Evolutionary conservation across 1,284 basidiomycete genomes (phyloP).

Genomic region (Rhizoctonia solani): DNA sequence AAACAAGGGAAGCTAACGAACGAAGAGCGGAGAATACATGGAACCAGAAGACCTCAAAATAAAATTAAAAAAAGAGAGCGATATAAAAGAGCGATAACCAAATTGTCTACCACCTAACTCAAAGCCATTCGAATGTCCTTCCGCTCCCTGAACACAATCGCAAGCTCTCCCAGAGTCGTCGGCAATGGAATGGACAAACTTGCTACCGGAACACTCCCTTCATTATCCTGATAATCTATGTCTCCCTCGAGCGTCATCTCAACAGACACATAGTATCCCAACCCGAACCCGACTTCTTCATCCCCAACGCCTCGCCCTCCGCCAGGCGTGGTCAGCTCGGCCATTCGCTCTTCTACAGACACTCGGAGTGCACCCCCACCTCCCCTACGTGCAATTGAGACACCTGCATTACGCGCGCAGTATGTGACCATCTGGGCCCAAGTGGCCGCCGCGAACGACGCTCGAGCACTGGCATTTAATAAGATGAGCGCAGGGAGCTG

Average conservation of each 20-base stretch:
- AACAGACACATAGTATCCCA: slow-evolving; percentile 29
- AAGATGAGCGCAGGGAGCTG: slow-evolving; percentile 21
- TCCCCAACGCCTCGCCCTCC: slow-evolving; percentile 18
- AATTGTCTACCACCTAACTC: too few species aligned
- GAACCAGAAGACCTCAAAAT: too few species aligned
- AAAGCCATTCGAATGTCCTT: slow-evolving; percentile 29
- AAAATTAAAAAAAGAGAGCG: too few species aligned
- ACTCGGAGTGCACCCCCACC: slow-evolving; percentile 11
- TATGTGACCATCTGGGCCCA: slow-evolving; percentile 33
- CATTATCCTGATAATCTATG: not conserved
- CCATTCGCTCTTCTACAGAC: slow-evolving; percentile 24
- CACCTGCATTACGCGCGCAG: slow-evolving; percentile 18
- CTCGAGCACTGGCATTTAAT: not conserved
- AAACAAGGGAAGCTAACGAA: not conserved
- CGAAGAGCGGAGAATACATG: too few species aligned
- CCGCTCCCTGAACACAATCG: slow-evolving; percentile 18
- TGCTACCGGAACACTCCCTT: slow-evolving; percentile 18
- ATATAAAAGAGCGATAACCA: too few species aligned
- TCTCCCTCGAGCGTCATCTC: slow-evolving; percentile 27
- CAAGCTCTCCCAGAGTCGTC: slow-evolving; percentile 25
- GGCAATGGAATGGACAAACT: slow-evolving; percentile 15
- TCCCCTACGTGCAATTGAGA: slow-evolving; percentile 8
- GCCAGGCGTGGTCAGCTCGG: slow-evolving; percentile 12
- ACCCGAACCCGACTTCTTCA: slow-evolving; percentile 24
- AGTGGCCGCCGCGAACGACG: slow-evolving; percentile 26